Evolutionary conservation across 2,329 filamentous ascomycete genomes (phyloP).

Genomic region (Cephalotrichum gorgonifer): DNA sequence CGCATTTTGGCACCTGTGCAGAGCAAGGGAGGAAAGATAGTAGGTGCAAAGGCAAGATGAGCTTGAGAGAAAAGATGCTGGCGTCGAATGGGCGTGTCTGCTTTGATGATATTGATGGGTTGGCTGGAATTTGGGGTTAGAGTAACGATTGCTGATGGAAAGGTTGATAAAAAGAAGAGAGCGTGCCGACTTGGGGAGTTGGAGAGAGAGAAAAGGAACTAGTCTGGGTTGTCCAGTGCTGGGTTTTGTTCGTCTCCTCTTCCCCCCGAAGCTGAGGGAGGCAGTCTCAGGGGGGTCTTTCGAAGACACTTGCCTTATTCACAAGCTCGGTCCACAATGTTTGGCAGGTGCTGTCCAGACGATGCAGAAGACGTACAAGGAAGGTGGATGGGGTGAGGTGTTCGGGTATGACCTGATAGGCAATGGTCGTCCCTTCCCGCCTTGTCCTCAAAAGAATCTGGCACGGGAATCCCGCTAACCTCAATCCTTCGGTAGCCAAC

Average conservation of each 20-base stretch:
- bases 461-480: too few relatives aligned
- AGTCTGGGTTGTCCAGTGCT: not conserved
- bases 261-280: not conserved
- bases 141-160: not conserved
- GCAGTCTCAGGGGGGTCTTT: not conserved
- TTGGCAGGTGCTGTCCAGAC: too few relatives aligned
- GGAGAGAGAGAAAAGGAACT: not conserved
- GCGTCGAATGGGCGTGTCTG: not conserved
- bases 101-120: not conserved
- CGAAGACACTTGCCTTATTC: not conserved
- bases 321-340: not conserved
- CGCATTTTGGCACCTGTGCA: not conserved
- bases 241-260: not conserved
- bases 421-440: too few relatives aligned
- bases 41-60: not conserved
- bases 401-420: too few relatives aligned
- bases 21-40: not conserved
- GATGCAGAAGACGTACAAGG: too few relatives aligned
- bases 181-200: not conserved
- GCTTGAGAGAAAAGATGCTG: not conserved
- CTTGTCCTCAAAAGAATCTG: too few relatives aligned
- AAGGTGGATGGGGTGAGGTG: too few relatives aligned
- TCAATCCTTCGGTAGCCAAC: too few relatives aligned
- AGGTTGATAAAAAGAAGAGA: not conserved
- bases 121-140: not conserved